A percentile compares a stretch with the other conserved stretches of the same genome.
Evolutionary conservation across 305 asterid genomes (phyloP).

Genomic region (Lippia alba): DNA sequence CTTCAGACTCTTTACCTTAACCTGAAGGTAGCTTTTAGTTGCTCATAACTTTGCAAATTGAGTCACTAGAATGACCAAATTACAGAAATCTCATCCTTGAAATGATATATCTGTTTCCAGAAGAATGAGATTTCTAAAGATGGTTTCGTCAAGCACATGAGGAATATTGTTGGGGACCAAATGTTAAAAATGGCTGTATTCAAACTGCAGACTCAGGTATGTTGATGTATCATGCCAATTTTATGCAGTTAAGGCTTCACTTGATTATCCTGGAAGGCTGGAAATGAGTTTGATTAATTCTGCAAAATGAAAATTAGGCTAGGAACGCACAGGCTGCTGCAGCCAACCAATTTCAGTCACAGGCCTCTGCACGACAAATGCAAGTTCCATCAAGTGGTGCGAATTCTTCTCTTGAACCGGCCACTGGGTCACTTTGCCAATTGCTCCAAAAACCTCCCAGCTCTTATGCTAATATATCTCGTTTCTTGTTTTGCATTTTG

Average conservation of each 20-base stretch:
- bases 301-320: constrained; percentile 50
- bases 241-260: constrained; percentile 21
- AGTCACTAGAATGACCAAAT: constrained; percentile 18
- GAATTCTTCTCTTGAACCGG: constrained; percentile 32
- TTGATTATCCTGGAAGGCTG: constrained; percentile 3
- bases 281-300: constrained; percentile 36
- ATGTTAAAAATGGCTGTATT: constrained; percentile 89
- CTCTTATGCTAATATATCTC: constrained; percentile 36
- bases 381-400: constrained; percentile 62
- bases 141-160: constrained; percentile 79
- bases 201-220: constrained; percentile 83
- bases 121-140: constrained; percentile 88
- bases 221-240: constrained; percentile 34
- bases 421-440: constrained; percentile 9
- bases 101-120: constrained; percentile 49
- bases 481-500: constrained; percentile 23
- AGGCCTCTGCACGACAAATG: constrained; percentile 58
- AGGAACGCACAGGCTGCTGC: constrained; percentile 47
- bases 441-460: constrained; percentile 21
- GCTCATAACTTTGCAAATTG: constrained; percentile 26
- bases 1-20: constrained; percentile 70
- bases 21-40: constrained; percentile 64
- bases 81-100: constrained; percentile 29
- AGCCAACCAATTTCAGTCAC: constrained; percentile 57
- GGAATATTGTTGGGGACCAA: constrained; percentile 90